Evolutionary conservation across 1,139 yeast genomes (phyloP), one percentile per base, ranked within the genome.

Genomic region (Hyphopichia buzzinii): DNA sequence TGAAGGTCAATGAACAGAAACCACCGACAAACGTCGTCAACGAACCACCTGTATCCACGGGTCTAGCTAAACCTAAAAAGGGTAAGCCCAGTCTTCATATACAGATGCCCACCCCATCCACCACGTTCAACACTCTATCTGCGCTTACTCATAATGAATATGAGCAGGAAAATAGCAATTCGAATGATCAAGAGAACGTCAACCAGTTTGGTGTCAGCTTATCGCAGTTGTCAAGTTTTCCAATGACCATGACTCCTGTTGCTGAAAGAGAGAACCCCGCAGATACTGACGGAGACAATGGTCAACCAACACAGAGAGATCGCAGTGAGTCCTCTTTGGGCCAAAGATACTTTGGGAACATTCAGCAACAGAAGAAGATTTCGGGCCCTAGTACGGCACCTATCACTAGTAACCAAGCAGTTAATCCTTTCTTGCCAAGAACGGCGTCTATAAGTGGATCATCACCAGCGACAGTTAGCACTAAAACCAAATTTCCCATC

Each of bases 221-320:
- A 2, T 62, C 76, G 10, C 74, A 69, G 33, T 67, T 77, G 2
- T 64, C 72, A 4, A 64, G 66, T 33, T 53, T 72, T 16, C 78
- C 84, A 11, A 62, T 82, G 48, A 74, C 86, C 0, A 84, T 84
- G 94, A 84, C 94, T 0, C 94, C 92, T 1, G 79, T 84, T 2
- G 72, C 85, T 1, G 94, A 84, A 48, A 79, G 72, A 47, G 77
- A 60, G 26, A 44, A 53, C 4, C 41, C 44, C 12, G 31, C 37
- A 6, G 39, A 39, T 27, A 30, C 15, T 24, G 34, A 36, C n/a
- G 27, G 28, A 8, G 40, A 38, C 21, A 41, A 42, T 15, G 39
- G 36, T 12, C 51, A 47, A 6, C 47, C 43, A 10, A 11, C 16
- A 24, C 22, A 38, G 3, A 35, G 57, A 31, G 59, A 56, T 10